phyloP scores from a whole-genome alignment of 345 rosid species.

The Pelargonium nanum region DNA sequence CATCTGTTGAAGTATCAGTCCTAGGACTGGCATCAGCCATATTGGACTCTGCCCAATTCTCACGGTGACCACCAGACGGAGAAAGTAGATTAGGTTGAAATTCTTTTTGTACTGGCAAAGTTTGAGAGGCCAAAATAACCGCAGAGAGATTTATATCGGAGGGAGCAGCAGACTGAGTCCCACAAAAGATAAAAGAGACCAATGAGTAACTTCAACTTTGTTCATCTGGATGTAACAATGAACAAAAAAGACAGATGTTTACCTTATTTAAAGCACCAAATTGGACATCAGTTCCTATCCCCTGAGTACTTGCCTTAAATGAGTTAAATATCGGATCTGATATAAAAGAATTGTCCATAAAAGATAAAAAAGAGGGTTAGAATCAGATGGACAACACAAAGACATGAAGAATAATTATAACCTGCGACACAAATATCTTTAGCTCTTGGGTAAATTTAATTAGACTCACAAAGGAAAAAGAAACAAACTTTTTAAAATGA shows the following conservation, averaged over 20 bases:
- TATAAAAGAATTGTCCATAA: slow-evolving; percentile 6
- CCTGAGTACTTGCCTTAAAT: slow-evolving; percentile 36
- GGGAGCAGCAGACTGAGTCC: slow-evolving; percentile 25
- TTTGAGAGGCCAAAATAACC: slow-evolving; percentile 24
- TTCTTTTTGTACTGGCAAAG: slow-evolving; percentile 25
- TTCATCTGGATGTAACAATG: slow-evolving; percentile 2
- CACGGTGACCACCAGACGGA: slow-evolving; percentile 31
- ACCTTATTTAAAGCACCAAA: slow-evolving; percentile 45
- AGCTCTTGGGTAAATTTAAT: background rate
- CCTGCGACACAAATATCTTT: background rate
- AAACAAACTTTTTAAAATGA: background rate
- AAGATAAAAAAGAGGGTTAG: background rate
- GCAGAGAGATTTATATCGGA: slow-evolving; percentile 27
- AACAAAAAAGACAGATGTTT: slow-evolving; percentile 6
- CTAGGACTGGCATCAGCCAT: slow-evolving; percentile 84
- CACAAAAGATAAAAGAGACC: background rate
- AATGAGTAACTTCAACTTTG: slow-evolving; percentile 6
- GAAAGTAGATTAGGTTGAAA: slow-evolving; percentile 31
- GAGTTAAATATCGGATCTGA: slow-evolving; percentile 47
- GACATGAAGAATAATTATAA: background rate
- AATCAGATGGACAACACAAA: slow-evolving; percentile 3
- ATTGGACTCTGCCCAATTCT: slow-evolving; percentile 52
- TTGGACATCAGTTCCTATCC: slow-evolving; percentile 32
- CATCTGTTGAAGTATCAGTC: slow-evolving; percentile 80
- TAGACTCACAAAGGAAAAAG: background rate